phyloP scores from a whole-genome alignment of 176 grass and related monocot species.

The Stipa capillata region DNA sequence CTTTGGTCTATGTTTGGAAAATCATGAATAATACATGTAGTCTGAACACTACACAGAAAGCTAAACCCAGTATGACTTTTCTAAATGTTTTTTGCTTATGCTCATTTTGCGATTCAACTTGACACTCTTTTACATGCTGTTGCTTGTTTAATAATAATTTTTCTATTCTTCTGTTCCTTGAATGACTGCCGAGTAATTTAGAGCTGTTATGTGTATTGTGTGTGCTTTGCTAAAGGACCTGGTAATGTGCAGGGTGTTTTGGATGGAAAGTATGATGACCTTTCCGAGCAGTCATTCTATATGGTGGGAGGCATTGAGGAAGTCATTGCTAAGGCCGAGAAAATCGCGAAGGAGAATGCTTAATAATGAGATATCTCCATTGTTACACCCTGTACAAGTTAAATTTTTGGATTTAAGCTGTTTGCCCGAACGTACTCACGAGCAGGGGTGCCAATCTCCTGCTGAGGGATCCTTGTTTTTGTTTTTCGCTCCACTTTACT shows the following conservation, averaged over 20 bases:
- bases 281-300: slow-evolving; percentile 83
- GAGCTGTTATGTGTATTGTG: not conserved
- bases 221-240: not conserved
- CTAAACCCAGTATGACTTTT: not conserved
- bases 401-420: slow-evolving; percentile 46
- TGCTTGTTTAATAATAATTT: not conserved
- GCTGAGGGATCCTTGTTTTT: slow-evolving; percentile 37
- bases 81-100: not conserved
- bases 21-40: not conserved
- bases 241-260: slow-evolving; percentile 50
- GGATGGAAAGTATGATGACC: slow-evolving; percentile 91
- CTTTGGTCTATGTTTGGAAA: not conserved
- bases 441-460: slow-evolving; percentile 43
- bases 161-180: not conserved
- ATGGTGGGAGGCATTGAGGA: slow-evolving; percentile 94
- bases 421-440: slow-evolving; percentile 37
- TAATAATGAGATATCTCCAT: slow-evolving; percentile 30
- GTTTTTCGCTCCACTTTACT: slow-evolving; percentile 1
- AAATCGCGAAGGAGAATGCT: slow-evolving; percentile 72
- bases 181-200: not conserved
- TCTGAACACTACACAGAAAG: not conserved
- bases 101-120: not conserved
- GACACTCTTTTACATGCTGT: not conserved
- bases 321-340: slow-evolving; percentile 92
- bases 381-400: slow-evolving; percentile 42